A percentile compares a stretch with the other conserved stretches of the same genome.
Conservation (phyloP, 495 filamentous ascomycete genomes). For the Talaromyces nanjingensis region DNA sequence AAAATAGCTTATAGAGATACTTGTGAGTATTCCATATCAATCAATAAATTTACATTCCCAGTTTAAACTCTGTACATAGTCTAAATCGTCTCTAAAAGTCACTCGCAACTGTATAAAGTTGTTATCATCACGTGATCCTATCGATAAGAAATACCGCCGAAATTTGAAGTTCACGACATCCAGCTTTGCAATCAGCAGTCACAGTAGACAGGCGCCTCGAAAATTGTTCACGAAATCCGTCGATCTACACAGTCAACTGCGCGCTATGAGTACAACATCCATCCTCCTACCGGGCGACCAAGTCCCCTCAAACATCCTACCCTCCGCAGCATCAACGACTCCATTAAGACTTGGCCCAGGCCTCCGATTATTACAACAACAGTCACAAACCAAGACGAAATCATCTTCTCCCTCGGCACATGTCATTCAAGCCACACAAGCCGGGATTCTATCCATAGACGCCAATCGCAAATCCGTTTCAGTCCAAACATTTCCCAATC, state of each 20-base stretch:
- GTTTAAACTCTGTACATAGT: background rate
- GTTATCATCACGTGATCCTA: slow-evolving; percentile 6
- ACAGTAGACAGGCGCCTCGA: background rate
- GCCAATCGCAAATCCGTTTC: slow-evolving; percentile 56
- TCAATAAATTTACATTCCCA: background rate
- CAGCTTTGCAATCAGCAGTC: background rate
- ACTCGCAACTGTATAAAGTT: background rate
- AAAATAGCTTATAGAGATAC: background rate
- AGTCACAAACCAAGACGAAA: slow-evolving; percentile 16
- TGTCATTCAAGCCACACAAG: slow-evolving; percentile 53
- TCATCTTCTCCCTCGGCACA: slow-evolving; percentile 17
- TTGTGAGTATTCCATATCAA: background rate
- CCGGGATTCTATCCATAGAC: slow-evolving; percentile 74
- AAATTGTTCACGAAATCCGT: background rate
- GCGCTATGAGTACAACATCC: slow-evolving; percentile 22
- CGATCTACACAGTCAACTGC: background rate
- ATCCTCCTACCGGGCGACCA: slow-evolving; percentile 73
- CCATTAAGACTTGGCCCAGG: slow-evolving; percentile 82
- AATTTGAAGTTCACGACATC: background rate
- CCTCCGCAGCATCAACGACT: slow-evolving; percentile 53
- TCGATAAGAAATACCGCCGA: slow-evolving; percentile 5
- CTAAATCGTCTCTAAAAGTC: background rate
- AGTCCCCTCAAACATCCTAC: slow-evolving; percentile 52
- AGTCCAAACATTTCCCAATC: slow-evolving; percentile 29
- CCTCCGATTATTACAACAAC: slow-evolving; percentile 44